Percentiles rank a stretch among this genome's conserved stretches.
Conservation (phyloP, 805 yeast genomes). For the Saturnispora bothae region DNA sequence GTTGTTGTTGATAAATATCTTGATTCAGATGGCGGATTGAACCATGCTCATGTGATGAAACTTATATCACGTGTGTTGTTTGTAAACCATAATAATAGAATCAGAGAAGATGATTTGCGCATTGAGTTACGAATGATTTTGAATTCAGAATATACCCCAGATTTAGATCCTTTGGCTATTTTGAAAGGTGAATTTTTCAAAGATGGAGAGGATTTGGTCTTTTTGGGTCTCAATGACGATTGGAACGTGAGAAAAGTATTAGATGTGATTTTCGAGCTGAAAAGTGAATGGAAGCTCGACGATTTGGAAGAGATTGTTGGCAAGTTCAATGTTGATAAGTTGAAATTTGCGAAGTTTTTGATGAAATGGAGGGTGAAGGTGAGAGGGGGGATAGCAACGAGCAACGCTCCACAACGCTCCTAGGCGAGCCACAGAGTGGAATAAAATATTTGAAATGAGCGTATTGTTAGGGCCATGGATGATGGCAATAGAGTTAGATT, state of each 20-base stretch:
- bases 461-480: too few relatives aligned
- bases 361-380: conserved; percentile 34
- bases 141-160: conserved; percentile 43
- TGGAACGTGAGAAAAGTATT: conserved; percentile 39
- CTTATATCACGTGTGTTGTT: too few relatives aligned
- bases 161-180: conserved; percentile 44
- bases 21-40: not conserved
- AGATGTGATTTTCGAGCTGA: conserved; percentile 40
- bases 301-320: conserved; percentile 32
- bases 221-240: not conserved
- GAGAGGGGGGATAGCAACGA: not conserved
- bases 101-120: conserved; percentile 55
- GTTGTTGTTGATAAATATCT: not conserved
- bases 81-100: too few relatives aligned
- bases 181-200: conserved; percentile 28
- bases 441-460: too few relatives aligned
- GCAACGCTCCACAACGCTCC: too few relatives aligned
- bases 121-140: conserved; percentile 53
- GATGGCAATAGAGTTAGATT: too few relatives aligned
- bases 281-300: conserved; percentile 48
- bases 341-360: conserved; percentile 47
- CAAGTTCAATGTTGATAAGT: conserved; percentile 25
- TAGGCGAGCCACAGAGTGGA: too few relatives aligned
- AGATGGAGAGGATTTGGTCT: conserved; percentile 13
- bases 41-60: conserved; percentile 14